Evolutionary conservation across 768 basidiomycete species (phyloP).

Genomic region (Rhodosporidiobolus sp.): DNA sequence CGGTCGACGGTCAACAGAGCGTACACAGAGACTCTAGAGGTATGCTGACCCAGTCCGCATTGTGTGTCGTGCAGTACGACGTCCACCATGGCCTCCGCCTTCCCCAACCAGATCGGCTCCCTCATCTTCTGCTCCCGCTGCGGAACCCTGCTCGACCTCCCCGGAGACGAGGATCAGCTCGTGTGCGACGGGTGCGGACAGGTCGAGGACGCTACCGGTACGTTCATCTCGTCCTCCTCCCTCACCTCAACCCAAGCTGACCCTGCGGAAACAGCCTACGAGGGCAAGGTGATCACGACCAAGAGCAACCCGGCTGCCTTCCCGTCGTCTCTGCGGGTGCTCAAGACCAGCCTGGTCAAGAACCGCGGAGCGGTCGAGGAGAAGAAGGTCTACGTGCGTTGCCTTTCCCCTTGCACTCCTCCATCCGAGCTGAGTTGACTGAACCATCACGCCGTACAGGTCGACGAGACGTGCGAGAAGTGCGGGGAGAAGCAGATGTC

Average conservation of each 20-base stretch:
- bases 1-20: too few species aligned
- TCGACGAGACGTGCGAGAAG: slow-evolving; percentile 78
- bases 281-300: slow-evolving; percentile 83
- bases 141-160: slow-evolving; percentile 80
- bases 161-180: slow-evolving; percentile 71
- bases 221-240: slow-evolving; percentile 49
- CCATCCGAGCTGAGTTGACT: not conserved
- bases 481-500: slow-evolving; percentile 38
- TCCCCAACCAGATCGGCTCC: slow-evolving; percentile 62
- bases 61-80: not conserved
- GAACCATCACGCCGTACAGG: slow-evolving; percentile 59
- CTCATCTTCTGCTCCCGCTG: slow-evolving; percentile 92
- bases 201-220: slow-evolving; percentile 82
- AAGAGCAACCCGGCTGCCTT: slow-evolving; percentile 91
- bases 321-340: slow-evolving; percentile 79
- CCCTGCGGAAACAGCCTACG: slow-evolving; percentile 65
- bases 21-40: too few species aligned
- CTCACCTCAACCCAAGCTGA: not conserved
- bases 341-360: slow-evolving; percentile 75
- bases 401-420: not conserved
- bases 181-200: slow-evolving; percentile 84
- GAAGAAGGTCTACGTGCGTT: slow-evolving; percentile 42
- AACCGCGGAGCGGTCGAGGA: slow-evolving; percentile 54
- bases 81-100: not conserved
- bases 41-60: too few species aligned